Evolutionary conservation across 371 early-diverging fungal genomes (phyloP), one percentile per base, ranked within the genome.

Genomic region (Saksenaea vasiformis): DNA sequence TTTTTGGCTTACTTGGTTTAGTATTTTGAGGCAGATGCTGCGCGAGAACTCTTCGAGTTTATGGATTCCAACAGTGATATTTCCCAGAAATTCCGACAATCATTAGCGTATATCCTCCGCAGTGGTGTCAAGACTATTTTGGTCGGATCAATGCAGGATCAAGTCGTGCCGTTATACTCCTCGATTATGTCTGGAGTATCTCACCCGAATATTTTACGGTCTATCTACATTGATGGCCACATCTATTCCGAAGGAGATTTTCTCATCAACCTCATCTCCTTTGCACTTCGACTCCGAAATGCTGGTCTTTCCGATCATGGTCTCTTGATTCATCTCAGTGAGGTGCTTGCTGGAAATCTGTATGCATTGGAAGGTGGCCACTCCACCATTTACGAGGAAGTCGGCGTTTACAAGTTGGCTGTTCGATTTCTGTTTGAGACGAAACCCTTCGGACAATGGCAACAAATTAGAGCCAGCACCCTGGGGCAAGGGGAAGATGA

Each of bases 161-260:
- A 98, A 73, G 97, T 95, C 0, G 97, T 97, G 0, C 98, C 98
- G 55, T 76, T 96, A n/a, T 94, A 97, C 75, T 98, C 98, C n/a
- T 93, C 95, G 0, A 85, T 93, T 28, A 83, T 96, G 82, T 87
- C 91, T n/a, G 91, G 92, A 10, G 83, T 92, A 28, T 77, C 87
- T 28, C 98, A 98, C 68, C 95, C 94, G 4, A 90, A 90, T 55
- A 87, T 98, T n/a, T 86, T 91, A 43, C 89, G 98, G 5, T 93
- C 94, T 1, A 82, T 97, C 5, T 95, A 94, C 59, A 91, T 97
- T 65, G 94, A 95, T 60, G 91, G 90, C 4, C 83, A 80, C 27
- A 88, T 93, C 58, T 90, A 87, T 38, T 85, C 88, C 27, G 72
- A 72, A 0, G 90, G 93, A 61, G 95, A 96, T 66, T 97, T 98